Base-by-base conservation (phyloP, 139 green algal species). In the Picochlorum costavermella region DNA sequence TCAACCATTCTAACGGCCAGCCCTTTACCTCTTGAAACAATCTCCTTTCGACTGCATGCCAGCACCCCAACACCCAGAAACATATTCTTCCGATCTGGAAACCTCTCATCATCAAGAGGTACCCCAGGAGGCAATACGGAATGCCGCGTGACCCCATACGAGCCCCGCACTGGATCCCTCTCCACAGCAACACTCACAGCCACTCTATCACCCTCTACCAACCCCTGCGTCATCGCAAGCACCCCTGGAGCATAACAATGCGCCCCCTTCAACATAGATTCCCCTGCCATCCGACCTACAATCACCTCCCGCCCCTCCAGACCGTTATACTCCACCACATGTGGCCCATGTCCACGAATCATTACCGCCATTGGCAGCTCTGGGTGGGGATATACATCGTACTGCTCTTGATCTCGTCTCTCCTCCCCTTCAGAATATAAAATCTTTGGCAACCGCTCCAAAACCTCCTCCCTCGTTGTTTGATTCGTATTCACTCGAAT, bases 261-360 rank as follows among this genome's bases (percentile, higher is more conserved):
- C 0, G 90, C 86, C 2, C 90, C 90, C 0, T 23, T 65, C 67
- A 96, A 75, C 26, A 96, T 78, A 0, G 88, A 78, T 66, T 96
- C 90, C 1, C 75, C 90, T 1, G 84, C 76, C 70, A 88, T 93
- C 48, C 90, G 81, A 56, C 67, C 83, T 12, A 95, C 73, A 3
- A 96, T 56, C 46, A 96, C 79, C 58, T 95, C 85, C 9, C 66
- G 69, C 0, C 69, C 71, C 10, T 61, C 76, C 79, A 64, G 67
- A 11, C 1, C 16, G n/a, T 11, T 28, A 53, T 53, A 20, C 1
- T 61, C n/a, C 5, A 91, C 68, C 2, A 12, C n/a, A 50, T 56
- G 56, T 0, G 81, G 83, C 4, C 84, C 84, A 9, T 40, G 56
- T 20, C 83, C 83, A 0, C 67, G 75, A 20, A 90, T 46, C 3